Evolutionary conservation across 768 basidiomycete species (phyloP), one percentile per base, ranked within the genome.

Genomic region (Lactarius sp.): DNA sequence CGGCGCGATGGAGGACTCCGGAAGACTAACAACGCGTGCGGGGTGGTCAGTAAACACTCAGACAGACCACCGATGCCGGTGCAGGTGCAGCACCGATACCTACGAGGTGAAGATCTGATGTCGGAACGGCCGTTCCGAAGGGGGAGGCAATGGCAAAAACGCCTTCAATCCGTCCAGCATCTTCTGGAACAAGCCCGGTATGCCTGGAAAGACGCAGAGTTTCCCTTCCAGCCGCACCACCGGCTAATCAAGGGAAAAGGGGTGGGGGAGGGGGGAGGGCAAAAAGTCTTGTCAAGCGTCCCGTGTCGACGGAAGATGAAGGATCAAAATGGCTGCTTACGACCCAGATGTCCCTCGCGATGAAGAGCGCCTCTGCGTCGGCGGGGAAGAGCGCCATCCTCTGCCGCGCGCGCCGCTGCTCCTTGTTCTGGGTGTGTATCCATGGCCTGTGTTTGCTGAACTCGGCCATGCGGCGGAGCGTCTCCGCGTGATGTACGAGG

Each of bases 371-470:
- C 72, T 98, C 94, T 0, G 86, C 85, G 4, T 80, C 73, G 16
- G 82, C 80, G 0, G 95, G 95, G 71, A 98, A 93, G 42, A 94
- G 75, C 0, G 93, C 95, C 95, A 98, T 98, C 54, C 94, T 80
- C 67, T 85, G 79, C 27, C 89, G 84, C 1, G 94, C 94, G 3
- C 79, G 80, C 39, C 78, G 78, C 70, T 97, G 93, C 68, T 92
- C 87, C 6, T 83, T 79, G 7, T 82, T 89, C 73, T 90, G 90
- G 22, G 80, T 77, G 18, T 76, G 72, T 4, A 86, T 72, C 75
- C 85, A 84, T 31, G 81, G 77, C 22, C 85, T 77, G 50, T 82
- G 76, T 58, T 80, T 84, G 64, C 76, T 79, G 73, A 85, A 79
- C 18, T 81, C 84, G 37, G 73, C 77, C 86, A 96, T 89, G 5